Conservation (phyloP, 2,329 filamentous ascomycete genomes). For the Penicillium nordicum region DNA sequence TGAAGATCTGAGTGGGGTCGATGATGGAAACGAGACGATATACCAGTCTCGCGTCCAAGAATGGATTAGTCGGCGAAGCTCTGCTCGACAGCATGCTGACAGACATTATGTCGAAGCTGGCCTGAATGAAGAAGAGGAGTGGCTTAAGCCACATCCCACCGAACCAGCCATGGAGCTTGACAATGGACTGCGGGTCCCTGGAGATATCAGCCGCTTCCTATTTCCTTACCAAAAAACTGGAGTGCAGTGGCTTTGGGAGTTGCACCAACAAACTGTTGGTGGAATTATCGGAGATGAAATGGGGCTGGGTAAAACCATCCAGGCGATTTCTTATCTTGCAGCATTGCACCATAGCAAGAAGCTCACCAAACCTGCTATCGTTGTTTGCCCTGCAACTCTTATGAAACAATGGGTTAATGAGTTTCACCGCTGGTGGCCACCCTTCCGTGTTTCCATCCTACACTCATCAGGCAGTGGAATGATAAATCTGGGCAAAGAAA, state of each 20-base stretch:
- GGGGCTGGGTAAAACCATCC: constrained; percentile 94
- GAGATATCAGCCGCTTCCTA: constrained; percentile 85
- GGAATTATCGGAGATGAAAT: constrained; percentile 97
- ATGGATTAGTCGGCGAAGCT: constrained; percentile 67
- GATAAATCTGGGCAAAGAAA: constrained; percentile 68
- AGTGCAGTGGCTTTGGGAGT: constrained; percentile 91
- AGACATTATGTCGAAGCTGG: constrained; percentile 39
- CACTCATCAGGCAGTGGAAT: constrained; percentile 96
- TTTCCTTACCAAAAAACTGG: constrained; percentile 98
- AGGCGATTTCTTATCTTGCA: constrained; percentile 77
- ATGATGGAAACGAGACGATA: constrained; percentile 82
- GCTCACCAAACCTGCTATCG: constrained; percentile 77
- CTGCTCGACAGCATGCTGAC: constrained; percentile 52
- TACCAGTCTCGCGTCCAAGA: constrained; percentile 72
- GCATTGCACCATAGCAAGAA: constrained; percentile 88
- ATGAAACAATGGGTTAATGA: constrained; percentile 98
- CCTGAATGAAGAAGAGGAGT: constrained; percentile 52
- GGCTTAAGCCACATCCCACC: constrained; percentile 82
- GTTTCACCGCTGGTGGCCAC: constrained; percentile 99
- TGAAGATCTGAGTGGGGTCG: constrained; percentile 63
- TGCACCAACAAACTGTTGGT: constrained; percentile 84
- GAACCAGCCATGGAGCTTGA: constrained; percentile 55
- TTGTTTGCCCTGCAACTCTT: constrained; percentile 91
- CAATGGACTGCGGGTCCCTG: constrained; percentile 75
- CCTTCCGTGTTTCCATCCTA: constrained; percentile 89